A percentile compares a stretch with the other conserved stretches of the same genome.
Evolutionary conservation across 352 stramenopile species (phyloP).

Genomic region (Elongisporangium undulatum): DNA sequence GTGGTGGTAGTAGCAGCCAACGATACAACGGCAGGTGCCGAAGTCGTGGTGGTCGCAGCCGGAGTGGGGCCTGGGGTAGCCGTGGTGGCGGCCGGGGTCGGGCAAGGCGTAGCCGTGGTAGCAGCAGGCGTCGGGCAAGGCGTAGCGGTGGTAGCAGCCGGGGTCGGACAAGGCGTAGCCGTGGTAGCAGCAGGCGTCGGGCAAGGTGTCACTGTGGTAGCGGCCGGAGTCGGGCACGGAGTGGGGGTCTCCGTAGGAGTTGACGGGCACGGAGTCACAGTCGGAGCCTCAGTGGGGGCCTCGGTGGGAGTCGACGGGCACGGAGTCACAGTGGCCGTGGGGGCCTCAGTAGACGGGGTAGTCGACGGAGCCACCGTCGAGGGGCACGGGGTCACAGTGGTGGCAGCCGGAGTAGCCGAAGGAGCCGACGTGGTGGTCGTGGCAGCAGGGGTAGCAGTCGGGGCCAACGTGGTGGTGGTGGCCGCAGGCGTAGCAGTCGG

Average conservation of each 20-base stretch:
- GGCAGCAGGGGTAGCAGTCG: conserved; percentile 11
- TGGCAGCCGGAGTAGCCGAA: conserved; percentile 8
- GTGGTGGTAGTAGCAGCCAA: background rate
- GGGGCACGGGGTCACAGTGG: conserved; percentile 13
- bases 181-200: background rate
- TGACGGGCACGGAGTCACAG: conserved; percentile 1
- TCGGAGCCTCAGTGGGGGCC: conserved; percentile 1
- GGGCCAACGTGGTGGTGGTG: background rate
- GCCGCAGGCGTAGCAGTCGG: background rate
- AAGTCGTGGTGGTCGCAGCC: conserved; percentile 9
- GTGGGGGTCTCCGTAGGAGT: background rate
- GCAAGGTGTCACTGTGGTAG: background rate
- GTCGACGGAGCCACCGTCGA: conserved; percentile 4
- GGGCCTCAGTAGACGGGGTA: conserved; percentile 2
- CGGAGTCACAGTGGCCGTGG: conserved; percentile 2
- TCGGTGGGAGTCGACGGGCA: background rate
- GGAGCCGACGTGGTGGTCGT: conserved; percentile 1
- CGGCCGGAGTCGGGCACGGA: conserved; percentile 2
- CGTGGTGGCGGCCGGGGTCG: background rate
- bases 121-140: background rate
- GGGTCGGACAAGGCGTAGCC: conserved; percentile 5
- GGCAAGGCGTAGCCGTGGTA: conserved; percentile 3
- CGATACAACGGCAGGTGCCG: background rate
- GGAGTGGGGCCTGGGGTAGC: conserved; percentile 3
- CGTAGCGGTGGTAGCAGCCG: background rate